Base-by-base conservation (phyloP, 2,329 filamentous ascomycete species). In the Alternaria atra region DNA sequence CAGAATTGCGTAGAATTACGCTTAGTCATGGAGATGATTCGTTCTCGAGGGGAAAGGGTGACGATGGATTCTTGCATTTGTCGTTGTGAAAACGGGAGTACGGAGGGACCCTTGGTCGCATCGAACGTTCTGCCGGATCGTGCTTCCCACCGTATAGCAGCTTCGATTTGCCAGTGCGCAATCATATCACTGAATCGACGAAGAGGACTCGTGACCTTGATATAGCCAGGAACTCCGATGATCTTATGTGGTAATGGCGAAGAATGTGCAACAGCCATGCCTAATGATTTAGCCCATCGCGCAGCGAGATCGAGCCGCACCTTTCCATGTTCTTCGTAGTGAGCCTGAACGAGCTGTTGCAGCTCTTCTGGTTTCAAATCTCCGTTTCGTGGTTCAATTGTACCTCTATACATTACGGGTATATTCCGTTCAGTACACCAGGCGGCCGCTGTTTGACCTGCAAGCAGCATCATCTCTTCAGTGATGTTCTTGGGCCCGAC, bases 101-200 rank as follows among this genome's bases (percentile, higher is more conserved):
- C 44, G 6, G 52, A 64, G 34, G 58, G 55, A 15, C 20, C 15
- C 6, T 61, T 37, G 4, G 68, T 58, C 6, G 68, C 66, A 48
- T 81, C 67, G 25, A 86, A 77, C n/a, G 70, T 79, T 20, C 75
- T 73, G 13, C 82, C 82, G 5, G 80, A 79, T 30, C 76, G 69
- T 10, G 83, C 80, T 74, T 89, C 87, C 62, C 85, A 81, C 10
- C 85, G 84, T 40, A 90, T 67, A 2, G 85, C 86, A 6, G 87
- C 84, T 78, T 89, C 87, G 47, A 89, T 87, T 66, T 90, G 87
- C 82, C 88, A 90, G 71, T 89, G 87, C 10, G 82, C 79, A 46
- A 90, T 80, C 71, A 90, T 82, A 73, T 90, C 88, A 47, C 80
- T 81, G 73, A 85, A 89, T 37, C 87, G 82, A 52, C 88, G 84